Conservation (phyloP, 495 filamentous ascomycete species). For the Filosporella fistucella region DNA sequence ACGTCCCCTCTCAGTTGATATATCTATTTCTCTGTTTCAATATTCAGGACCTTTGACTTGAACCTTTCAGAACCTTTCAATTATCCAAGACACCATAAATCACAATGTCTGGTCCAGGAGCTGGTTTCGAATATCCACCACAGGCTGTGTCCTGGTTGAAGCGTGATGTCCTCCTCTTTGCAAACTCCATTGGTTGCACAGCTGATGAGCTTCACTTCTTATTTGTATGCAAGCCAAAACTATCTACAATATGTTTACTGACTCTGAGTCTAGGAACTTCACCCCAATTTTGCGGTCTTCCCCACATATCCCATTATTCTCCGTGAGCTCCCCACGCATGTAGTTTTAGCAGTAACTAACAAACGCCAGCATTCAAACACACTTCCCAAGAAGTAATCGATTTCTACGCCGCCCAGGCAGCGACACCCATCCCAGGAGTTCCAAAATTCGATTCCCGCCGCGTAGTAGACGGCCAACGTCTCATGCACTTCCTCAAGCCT, state of each 20-base stretch:
- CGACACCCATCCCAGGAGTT: conserved; percentile 64
- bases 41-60: no score
- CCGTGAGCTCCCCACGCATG: no score
- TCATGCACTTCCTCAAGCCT: conserved; percentile 71
- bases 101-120: conserved; percentile 49
- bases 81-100: no score
- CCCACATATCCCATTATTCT: conserved; percentile 84
- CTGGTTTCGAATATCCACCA: conserved; percentile 72
- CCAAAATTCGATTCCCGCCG: conserved; percentile 71
- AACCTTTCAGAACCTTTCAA: no score
- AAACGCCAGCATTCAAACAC: conserved; percentile 85
- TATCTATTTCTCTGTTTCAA: no score
- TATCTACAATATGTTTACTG: conserved; percentile 14
- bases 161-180: conserved; percentile 81
- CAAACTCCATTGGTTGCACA: conserved; percentile 79
- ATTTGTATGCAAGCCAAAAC: conserved; percentile 50
- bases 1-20: no score
- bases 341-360: no score
- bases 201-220: conserved; percentile 87
- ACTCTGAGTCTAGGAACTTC: conserved; percentile 56
- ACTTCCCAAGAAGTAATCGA: conserved; percentile 74
- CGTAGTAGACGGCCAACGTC: conserved; percentile 82
- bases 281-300: conserved; percentile 79
- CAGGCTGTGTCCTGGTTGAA: conserved; percentile 77
- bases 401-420: conserved; percentile 67